Base-by-base conservation (phyloP, 305 asterid species). In the Fraxinus floribunda region DNA sequence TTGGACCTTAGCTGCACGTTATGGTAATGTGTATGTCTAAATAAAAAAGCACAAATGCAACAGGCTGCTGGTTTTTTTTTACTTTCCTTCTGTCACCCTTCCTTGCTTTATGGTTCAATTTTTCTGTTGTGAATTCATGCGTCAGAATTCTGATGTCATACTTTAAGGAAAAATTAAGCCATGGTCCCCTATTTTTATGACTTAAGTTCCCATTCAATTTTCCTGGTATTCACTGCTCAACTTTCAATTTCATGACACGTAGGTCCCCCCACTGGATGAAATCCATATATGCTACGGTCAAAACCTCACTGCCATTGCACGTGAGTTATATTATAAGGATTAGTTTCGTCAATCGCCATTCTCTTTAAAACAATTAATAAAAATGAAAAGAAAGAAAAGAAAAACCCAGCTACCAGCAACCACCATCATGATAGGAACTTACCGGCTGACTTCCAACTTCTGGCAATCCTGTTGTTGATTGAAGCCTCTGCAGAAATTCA, bases 1-100 rank as follows among this genome's bases (percentile, higher is more conserved):
- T 78, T 97, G 99, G 99, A 89, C 94, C 84, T 90, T 97, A 83
- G 99, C 98, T 89, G 88, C 94, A 88, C 93, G 80, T 35, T 90
- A 93, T 85, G 99, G 99, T 97, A 94, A 91, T 88, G 71, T 82
- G 6, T 68, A 82, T 75, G 34, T 78, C 73, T 72, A 71, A 29
- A 8, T 34, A 75, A 46, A 35, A 83, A 75, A 20, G 11, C 49
- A 41, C 11, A 66, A 79, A 80, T 76, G 74, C 76, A 79, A 39
- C 79, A 41, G 29, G 39, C 78, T 52, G 57, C 49, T 29, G 29
- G 41, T 41, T 41, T 41, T 15, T 78, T 80, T 81, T 80, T 60
- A 80, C 77, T 38, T 73, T 3, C 29, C 29, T 18, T 8, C 41
- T 70, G 82, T 79, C 44, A 62, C 75, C 75, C 16, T n/a, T 32